phyloP scores from a whole-genome alignment of 371 early-diverging fungal species.

The Choanephora cucurbitarum region DNA sequence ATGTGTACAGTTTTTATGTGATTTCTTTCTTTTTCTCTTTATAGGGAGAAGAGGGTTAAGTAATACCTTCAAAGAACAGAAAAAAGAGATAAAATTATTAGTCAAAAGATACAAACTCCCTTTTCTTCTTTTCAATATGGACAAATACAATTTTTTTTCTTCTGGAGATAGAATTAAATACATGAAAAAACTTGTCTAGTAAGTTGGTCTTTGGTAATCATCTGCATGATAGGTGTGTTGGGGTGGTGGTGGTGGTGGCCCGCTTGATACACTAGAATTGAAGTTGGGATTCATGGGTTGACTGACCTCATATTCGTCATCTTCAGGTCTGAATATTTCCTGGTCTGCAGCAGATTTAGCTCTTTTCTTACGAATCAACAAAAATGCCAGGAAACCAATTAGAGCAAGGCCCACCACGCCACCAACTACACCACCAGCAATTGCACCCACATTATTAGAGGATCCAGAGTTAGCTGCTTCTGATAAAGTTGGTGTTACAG shows the following conservation, averaged over 20 bases:
- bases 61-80: too few relatives aligned
- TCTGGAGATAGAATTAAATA: not conserved
- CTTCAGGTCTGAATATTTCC: constrained; percentile 35
- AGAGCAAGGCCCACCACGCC: constrained; percentile 34
- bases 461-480: not conserved
- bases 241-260: constrained; percentile 3
- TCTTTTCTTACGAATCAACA: constrained; percentile 22
- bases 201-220: constrained; percentile 3
- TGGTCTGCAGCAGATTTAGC: constrained; percentile 22
- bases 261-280: constrained; percentile 10
- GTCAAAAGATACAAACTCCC: too few relatives aligned
- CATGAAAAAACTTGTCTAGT: not conserved
- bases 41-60: too few relatives aligned
- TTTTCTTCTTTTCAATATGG: not conserved
- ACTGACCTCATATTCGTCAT: constrained; percentile 27
- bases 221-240: constrained; percentile 15
- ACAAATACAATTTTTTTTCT: not conserved
- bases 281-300: constrained; percentile 11
- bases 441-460: constrained; percentile 21
- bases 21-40: too few relatives aligned
- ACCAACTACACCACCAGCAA: constrained; percentile 40
- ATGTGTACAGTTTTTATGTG: too few relatives aligned
- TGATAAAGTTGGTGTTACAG: constrained; percentile 3
- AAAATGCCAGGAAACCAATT: constrained; percentile 28
- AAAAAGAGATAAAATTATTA: too few relatives aligned